Evolutionary conservation across 257 asterid genomes (phyloP).

Genomic region (Coffea canephora): DNA sequence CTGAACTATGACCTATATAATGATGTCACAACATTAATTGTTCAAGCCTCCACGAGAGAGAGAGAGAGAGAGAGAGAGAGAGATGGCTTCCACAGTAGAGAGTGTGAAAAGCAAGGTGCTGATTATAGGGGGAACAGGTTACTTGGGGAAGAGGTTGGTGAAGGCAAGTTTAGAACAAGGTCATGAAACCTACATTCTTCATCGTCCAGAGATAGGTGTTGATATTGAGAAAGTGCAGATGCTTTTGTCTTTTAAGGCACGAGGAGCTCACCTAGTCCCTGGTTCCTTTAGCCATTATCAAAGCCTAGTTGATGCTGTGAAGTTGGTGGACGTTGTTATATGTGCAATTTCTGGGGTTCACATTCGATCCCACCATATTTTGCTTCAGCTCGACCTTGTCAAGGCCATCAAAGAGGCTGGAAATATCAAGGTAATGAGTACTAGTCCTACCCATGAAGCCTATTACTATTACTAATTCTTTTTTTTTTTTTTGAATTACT

Average conservation of each 20-base stretch:
- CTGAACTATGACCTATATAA: background rate
- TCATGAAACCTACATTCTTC: conserved; percentile 22
- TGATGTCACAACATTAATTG: background rate
- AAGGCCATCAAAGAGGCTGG: conserved; percentile 29
- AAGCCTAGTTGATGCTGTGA: conserved; percentile 28
- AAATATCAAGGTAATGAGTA: conserved; percentile 26
- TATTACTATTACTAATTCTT: background rate
- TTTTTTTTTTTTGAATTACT: background rate
- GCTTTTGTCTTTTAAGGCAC: conserved; percentile 19
- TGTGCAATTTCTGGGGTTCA: conserved; percentile 32
- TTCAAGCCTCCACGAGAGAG: background rate
- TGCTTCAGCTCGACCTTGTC: conserved; percentile 31
- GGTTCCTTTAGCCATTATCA: conserved; percentile 21
- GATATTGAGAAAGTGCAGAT: background rate
- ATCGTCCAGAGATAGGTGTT: conserved; percentile 19
- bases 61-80: background rate
- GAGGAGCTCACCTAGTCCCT: conserved; percentile 24
- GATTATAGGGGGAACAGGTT: conserved; percentile 26
- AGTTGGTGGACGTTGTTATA: conserved; percentile 23
- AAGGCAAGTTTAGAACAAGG: conserved; percentile 23
- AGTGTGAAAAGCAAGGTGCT: conserved; percentile 21
- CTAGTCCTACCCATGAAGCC: background rate
- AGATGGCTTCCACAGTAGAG: background rate
- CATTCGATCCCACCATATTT: conserved; percentile 25
- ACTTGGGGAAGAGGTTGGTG: conserved; percentile 25